phyloP scores from a whole-genome alignment of 2,329 filamentous ascomycete genomes.

The Sarocladium brachiariae region DNA sequence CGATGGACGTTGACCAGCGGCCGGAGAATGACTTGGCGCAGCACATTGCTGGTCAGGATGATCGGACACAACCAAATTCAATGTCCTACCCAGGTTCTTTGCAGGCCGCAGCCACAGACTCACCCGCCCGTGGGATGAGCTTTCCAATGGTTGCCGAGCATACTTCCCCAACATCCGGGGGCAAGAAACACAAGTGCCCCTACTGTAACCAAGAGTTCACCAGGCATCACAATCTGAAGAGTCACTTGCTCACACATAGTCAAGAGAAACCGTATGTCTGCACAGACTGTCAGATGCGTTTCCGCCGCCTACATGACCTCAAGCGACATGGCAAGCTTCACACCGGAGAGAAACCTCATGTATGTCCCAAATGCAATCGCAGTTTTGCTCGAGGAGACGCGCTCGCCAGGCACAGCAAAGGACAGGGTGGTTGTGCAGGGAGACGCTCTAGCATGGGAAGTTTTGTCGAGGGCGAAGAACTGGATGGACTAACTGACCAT shows the following conservation, averaged over 20 bases:
- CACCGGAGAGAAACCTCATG: constrained; percentile 90
- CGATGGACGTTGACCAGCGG: constrained; percentile 48
- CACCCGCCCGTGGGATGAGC: constrained; percentile 46
- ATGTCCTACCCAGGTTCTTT: constrained; percentile 49
- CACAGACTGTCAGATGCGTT: constrained; percentile 85
- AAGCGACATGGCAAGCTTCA: constrained; percentile 96
- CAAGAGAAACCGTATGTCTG: constrained; percentile 98
- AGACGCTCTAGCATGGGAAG: constrained; percentile 78
- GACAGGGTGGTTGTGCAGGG: constrained; percentile 89
- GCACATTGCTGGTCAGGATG: constrained; percentile 41
- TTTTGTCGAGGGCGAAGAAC: constrained; percentile 73
- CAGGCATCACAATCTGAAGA: constrained; percentile 94
- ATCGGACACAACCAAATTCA: constrained; percentile 42
- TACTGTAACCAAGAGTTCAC: constrained; percentile 97
- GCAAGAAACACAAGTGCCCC: constrained; percentile 92
- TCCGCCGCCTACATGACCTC: constrained; percentile 85
- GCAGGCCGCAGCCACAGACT: constrained; percentile 35
- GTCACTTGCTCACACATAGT: constrained; percentile 91
- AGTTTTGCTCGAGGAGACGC: constrained; percentile 95
- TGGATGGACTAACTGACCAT: constrained; percentile 41
- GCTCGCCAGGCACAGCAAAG: constrained; percentile 89
- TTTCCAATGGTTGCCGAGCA: constrained; percentile 42
- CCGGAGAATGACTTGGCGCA: constrained; percentile 27
- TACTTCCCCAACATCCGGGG: constrained; percentile 51
- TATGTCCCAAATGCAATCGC: constrained; percentile 89